A percentile compares a stretch with the other conserved stretches of the same genome.
These are phyloP conservation scores for Lablab purpureus DNA, from an alignment of 306 rosid species.

Conservation along the genomic window DNA sequence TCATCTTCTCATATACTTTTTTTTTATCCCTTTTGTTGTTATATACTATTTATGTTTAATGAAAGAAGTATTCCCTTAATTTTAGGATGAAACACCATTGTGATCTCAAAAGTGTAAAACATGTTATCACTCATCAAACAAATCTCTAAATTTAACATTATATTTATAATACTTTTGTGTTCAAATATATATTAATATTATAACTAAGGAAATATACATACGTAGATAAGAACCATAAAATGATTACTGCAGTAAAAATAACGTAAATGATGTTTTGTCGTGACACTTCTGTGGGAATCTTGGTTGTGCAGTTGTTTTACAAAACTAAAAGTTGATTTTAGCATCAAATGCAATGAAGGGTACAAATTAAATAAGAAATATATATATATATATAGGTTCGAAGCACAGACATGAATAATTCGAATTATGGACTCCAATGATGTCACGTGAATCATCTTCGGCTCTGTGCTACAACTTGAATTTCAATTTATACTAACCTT, in stretches of 20 bases:
- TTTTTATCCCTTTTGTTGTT: background rate
- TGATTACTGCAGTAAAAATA: background rate
- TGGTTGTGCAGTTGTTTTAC: background rate
- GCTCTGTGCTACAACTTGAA: background rate
- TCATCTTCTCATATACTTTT: background rate
- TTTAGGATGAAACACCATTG: background rate
- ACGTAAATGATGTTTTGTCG: background rate
- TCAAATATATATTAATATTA: no score
- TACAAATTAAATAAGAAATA: background rate
- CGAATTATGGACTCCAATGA: conserved; percentile 40
- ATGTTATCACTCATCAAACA: no score
- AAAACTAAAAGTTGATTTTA: conserved; percentile 4
- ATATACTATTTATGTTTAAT: background rate
- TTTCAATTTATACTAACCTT: no score
- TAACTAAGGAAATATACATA: background rate
- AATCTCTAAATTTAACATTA: no score
- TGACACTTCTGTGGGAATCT: background rate
- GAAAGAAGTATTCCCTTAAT: background rate
- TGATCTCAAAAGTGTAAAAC: no score
- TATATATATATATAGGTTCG: background rate
- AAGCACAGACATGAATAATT: conserved; percentile 16
- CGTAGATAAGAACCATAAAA: background rate
- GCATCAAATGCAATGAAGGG: conserved; percentile 35
- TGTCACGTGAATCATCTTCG: conserved; percentile 45
- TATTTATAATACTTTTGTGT: no score